Base-by-base conservation (phyloP, 148 eudicot species). In the Nepenthes mirabilis region DNA sequence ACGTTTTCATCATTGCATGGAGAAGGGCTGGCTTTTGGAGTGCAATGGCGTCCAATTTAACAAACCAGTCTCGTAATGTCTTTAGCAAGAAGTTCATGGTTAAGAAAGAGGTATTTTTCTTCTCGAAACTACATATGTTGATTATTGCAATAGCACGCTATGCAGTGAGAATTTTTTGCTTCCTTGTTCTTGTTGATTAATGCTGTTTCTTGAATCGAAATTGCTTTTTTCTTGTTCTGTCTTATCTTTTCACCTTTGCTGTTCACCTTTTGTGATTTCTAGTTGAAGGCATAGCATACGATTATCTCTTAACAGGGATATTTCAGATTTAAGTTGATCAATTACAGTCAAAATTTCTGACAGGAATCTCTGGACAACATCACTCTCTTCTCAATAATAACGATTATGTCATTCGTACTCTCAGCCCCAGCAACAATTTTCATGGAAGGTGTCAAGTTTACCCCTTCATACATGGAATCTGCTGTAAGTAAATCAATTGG, bases 11-110 rank as follows among this genome's bases (percentile, higher is more conserved):
- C 36, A 32, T 33, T 66, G 33, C 10, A 23, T 47, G 3, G 23
- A 43, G 55, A 45, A 65, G 68, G 68, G 68, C 55, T 55, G 98
- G 98, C 50, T 91, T 91, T 72, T 66, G 75, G 40, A 91, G 82
- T 60, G 98, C 98, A 68, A 91, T 91, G 96, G 94, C 98, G 45
- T 88, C 98, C 64, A 91, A 91, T 74, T 53, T 91, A 55, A 88
- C 96, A 47, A 88, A 88, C 70, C 98, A 91, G 64, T 81, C 96
- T 2, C 86, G 98, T 49, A 91, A 91, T 60, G 98, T 91, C 34
- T 82, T 88, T 11, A 91, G 98, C 77, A 91, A 91, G 68, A 88
- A 83, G 66, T 59, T 88, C 57, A 88, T 91, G 96, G 82, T 80
- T 57, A 80, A 80, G 62, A 74, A 85, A 69, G 88, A 91, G 85